Evolutionary conservation across 148 eudicot species (phyloP).

Genomic region (Fagopyrum tataricum): DNA sequence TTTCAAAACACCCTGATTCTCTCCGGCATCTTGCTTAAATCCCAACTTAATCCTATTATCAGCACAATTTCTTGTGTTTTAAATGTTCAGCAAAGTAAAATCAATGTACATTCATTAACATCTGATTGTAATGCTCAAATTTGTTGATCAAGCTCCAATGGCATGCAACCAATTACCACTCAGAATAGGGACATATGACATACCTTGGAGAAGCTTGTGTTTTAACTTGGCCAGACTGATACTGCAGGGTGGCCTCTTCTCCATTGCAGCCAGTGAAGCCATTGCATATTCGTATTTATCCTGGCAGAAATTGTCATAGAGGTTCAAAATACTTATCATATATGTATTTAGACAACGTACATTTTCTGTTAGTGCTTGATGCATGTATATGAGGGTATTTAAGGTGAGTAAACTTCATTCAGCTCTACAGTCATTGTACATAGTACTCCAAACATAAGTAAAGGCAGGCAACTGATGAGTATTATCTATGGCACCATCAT

Average conservation of each 20-base stretch:
- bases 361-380: not conserved
- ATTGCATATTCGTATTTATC: slow-evolving; percentile 75
- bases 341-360: not conserved
- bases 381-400: not conserved
- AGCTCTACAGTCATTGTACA: not conserved
- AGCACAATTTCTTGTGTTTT: not conserved
- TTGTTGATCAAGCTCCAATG: not conserved
- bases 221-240: slow-evolving; percentile 87
- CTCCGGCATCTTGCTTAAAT: not conserved
- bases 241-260: slow-evolving; percentile 97
- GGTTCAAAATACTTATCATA: not conserved
- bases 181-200: slow-evolving; percentile 16
- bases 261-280: slow-evolving; percentile 75
- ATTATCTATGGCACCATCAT: not conserved
- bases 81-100: not conserved
- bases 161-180: not conserved
- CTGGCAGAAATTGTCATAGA: slow-evolving; percentile 22
- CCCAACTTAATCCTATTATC: not conserved
- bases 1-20: not conserved
- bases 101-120: not conserved
- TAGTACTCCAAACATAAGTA: not conserved
- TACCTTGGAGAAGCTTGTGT: slow-evolving; percentile 89
- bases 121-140: not conserved
- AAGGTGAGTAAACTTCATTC: not conserved
- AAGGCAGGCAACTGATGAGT: not conserved